Base-by-base conservation (phyloP, 164 flowering plant genomes). In the Tinospora cordifolia region DNA sequence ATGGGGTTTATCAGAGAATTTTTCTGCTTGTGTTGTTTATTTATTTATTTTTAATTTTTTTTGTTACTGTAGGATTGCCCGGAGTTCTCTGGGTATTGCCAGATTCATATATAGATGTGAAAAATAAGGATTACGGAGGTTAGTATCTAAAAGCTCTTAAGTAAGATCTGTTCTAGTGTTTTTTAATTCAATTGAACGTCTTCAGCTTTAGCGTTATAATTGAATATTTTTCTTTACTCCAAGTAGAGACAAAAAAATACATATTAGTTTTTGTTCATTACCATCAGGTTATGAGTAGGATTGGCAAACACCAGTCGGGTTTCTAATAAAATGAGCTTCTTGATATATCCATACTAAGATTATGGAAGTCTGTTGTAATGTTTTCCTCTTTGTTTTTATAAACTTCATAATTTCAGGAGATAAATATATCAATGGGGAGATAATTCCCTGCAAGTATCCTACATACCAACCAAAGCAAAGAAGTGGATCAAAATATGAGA, bases 61-160 rank as follows among this genome's bases (percentile, higher is more conserved):
- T 72, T 67, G 14, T 57, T 66, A 0, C n/a, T 79, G 73, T 65
- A 94, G 97, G 98, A 72, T 74, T 95, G 81, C 98, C 99, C 70
- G 99, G 97, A 63, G 99, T 95, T 75, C 88, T 95, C 19, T 95
- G 99, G 99, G 99, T 95, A 57, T 74, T 95, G 79, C 97, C 98
- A 10, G 96, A 93, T 80, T 93, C 97, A 12, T 93, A 91, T 74
- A 84, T 91, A 34, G 97, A 95, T 81, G 98, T 92, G 41, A 95
- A 92, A 71, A 95, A 95, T 67, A 95, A 95, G 79, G 99, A 95
- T 71, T 95, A 95, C 79, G 98, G 99, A 91, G 99, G 97, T 93
- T 41, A 1, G 69, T 72, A 66, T 19, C 68, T 30, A 21, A 54
- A n/a, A n/a, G 19, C 36, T 51, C 1, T 62, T 49, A n/a, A n/a